Evolutionary conservation across 805 yeast genomes (phyloP), one percentile per base, ranked within the genome.

Genomic region (Metschnikowia orientalis): DNA sequence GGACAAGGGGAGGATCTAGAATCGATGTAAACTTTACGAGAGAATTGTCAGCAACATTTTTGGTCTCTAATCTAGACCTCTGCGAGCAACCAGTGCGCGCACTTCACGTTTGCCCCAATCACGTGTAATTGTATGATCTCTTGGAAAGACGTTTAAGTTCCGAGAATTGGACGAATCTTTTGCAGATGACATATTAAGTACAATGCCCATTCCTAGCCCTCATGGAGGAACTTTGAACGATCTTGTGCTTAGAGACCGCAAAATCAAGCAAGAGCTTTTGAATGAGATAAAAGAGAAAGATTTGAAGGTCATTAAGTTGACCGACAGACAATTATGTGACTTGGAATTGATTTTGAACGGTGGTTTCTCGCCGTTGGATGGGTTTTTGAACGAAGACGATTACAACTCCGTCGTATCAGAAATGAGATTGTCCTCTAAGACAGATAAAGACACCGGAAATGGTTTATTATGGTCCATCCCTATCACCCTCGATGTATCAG

Each of bases 151-250:
- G n/a, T n/a, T n/a, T n/a, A n/a, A n/a, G n/a, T n/a, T n/a, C n/a
- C n/a, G n/a, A n/a, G n/a, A n/a, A n/a, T n/a, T n/a, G n/a, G n/a
- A n/a, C n/a, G n/a, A n/a, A n/a, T n/a, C n/a, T n/a, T n/a, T n/a
- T n/a, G n/a, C n/a, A n/a, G n/a, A n/a, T n/a, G n/a, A n/a, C n/a
- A n/a, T n/a, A n/a, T n/a, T n/a, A n/a, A n/a, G n/a, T n/a, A n/a
- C 11, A 11, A 79, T 80, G 85, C 79, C 81, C 38, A 59, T 64
- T 47, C 68, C 68, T 31, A 63, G 77, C 50, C 95, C 97, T 38
- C 97, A 90, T 74, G 97, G 97, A 56, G 96, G 96, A 50, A 68
- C 69, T 35, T 75, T 89, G 46, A 81, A 89, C 61, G 97, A 89
- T 58, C 72, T 89, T 41, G 72, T 88, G 37, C 76, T 79, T 34